Evolutionary conservation across 2,329 filamentous ascomycete species (phyloP), one percentile per base, ranked within the genome.

Genomic region (Colletotrichum eremochloae): DNA sequence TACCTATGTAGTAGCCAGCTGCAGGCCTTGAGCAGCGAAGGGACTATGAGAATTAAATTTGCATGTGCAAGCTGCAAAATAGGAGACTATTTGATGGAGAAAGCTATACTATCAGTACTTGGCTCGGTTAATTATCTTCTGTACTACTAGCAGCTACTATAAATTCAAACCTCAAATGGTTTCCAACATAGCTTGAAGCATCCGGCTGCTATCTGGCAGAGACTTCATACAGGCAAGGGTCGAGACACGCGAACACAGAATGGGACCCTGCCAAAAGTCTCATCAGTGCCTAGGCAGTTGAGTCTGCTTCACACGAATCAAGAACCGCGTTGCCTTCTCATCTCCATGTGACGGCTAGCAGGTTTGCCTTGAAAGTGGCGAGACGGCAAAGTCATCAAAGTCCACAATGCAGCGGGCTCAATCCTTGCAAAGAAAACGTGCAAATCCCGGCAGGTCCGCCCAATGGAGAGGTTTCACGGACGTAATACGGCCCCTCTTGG

Each of bases 401-500:
- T 24, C 36, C 38, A 33, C 62, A 40, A 18, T 18, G 24, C 50
- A 64, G 55, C 24, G 33, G 38, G 50, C 40, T 38, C 50, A 55
- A 33, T 29, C 62, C 62, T 64, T 64, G 50, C 55, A 56, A 24
- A 36, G 11, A 64, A 64, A 64, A 46, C 18, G 50, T 44, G 53
- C 50, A 36, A 36, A 56, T 3, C 6, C 62, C 50, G 50, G 29
- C 18, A 11, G 44, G 36, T 15, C 29, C 20, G 62, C 38, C 62
- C 38, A 64, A 56, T 64, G 20, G 29, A 44, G 50, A 46, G 29
- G 18, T 64, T 64, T 64, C 50, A 36, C 38, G 38, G 62, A 64
- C 50, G 62, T 64, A 64, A 64, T 64, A 36, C 62, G 62, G 62
- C 38, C 50, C 62, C 62, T n/a, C 36, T 53, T 56, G 36, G 62